Evolutionary conservation across 108 stramenopile species (phyloP).

Genomic region (Pseudonitzschia pungens): DNA sequence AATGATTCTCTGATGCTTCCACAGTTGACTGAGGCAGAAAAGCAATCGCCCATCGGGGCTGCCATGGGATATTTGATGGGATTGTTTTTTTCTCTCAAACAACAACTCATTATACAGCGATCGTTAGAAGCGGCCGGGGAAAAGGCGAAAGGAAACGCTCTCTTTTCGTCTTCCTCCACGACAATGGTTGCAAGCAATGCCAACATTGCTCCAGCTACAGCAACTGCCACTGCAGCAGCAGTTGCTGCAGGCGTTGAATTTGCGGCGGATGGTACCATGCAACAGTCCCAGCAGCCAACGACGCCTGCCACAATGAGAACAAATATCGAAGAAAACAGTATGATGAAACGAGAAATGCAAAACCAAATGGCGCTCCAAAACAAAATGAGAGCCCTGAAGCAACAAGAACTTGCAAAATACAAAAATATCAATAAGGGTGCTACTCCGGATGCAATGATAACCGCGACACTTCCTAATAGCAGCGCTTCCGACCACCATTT

Average conservation of each 20-base stretch:
- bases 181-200: background rate
- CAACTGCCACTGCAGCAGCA: constrained; percentile 18
- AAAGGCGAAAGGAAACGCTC: constrained; percentile 13
- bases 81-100: constrained; percentile 72
- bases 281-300: background rate
- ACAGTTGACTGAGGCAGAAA: constrained; percentile 65
- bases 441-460: background rate
- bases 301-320: constrained; percentile 30
- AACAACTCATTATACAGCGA: constrained; percentile 67
- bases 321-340: constrained; percentile 65
- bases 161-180: constrained; percentile 23
- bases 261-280: background rate
- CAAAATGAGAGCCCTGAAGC: constrained; percentile 82
- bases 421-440: constrained; percentile 20
- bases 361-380: constrained; percentile 78
- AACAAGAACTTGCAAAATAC: constrained; percentile 75
- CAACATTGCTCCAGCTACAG: constrained; percentile 19
- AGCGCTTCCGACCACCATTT: background rate
- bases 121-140: constrained; percentile 27
- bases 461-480: background rate
- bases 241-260: constrained; percentile 9
- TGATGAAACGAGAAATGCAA: constrained; percentile 88
- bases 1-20: constrained; percentile 58
- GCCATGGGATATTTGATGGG: constrained; percentile 84
- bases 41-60: constrained; percentile 69